Evolutionary conservation across 129 eudicot genomes (phyloP), one percentile per base, ranked within the genome.

Genomic region (Artemisia annua): DNA sequence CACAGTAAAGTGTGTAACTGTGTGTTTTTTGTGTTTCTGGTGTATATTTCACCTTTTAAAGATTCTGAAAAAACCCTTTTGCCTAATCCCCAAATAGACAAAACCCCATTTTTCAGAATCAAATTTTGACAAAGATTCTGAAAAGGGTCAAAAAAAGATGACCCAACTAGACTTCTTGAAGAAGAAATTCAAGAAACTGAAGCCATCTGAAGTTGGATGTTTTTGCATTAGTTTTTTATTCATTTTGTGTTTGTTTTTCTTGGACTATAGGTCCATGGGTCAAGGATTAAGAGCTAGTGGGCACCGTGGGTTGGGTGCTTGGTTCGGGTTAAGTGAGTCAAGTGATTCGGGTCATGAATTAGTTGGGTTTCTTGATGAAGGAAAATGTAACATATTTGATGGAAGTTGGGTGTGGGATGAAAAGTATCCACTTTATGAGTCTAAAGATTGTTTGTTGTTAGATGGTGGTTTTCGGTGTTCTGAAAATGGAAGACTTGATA

Each of bases 391-490:
- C 69, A 71, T 91, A 56, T 91, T 80, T 73, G 80, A 84, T 72
- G 97, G 97, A 6, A 71, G 71, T 73, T 91, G 97, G 97, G 88
- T 84, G 11, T 88, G 92, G 97, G 97, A 91, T 84, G 95, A 88
- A 15, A 91, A 68, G 26, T 86, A 88, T 82, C 97, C 97, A 8
- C 87, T 88, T 75, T 87, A 91, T 82, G 82, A 84, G 52, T 70
- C 92, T 18, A 56, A 75, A 70, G 91, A 88, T 88, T 91, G 97
- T 68, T 67, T 75, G 81, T 88, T 91, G 71, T 54, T 84, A 77
- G 97, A 91, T 79, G 88, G 54, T 66, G 97, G 97, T 11, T 91
- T 91, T 80, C 57, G 95, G 28, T 91, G 97, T 57, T 84, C 86
- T 67, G 90, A 91, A 68, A 91, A 91, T 79, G 92, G 95, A 0